phyloP scores from a whole-genome alignment of 768 basidiomycete species.

The Favolaschia claudopus region DNA sequence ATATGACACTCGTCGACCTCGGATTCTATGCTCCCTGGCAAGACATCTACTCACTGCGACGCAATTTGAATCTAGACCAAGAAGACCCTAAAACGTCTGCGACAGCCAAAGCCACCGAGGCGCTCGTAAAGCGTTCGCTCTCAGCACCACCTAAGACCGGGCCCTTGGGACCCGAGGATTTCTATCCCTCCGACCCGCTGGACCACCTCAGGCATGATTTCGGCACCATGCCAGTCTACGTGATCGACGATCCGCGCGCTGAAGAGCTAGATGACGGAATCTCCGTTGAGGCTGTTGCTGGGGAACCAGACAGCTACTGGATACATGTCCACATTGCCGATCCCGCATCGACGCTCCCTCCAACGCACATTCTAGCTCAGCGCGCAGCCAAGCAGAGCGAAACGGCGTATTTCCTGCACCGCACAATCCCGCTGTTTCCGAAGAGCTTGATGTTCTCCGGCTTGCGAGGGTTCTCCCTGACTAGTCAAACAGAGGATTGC shows the following conservation, averaged over 20 bases:
- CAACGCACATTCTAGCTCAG: constrained; percentile 66
- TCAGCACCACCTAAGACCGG: constrained; percentile 30
- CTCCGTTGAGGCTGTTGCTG: constrained; percentile 75
- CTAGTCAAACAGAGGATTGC: constrained; percentile 39
- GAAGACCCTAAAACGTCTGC: constrained; percentile 40
- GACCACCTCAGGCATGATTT: constrained; percentile 87
- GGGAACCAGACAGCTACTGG: constrained; percentile 72
- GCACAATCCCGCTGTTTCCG: constrained; percentile 79
- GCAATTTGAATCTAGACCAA: constrained; percentile 43
- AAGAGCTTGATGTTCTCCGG: constrained; percentile 55
- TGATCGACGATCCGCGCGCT: constrained; percentile 83
- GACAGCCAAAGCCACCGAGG: constrained; percentile 34
- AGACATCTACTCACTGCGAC: constrained; percentile 57
- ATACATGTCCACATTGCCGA: constrained; percentile 94
- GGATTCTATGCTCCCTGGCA: constrained; percentile 88
- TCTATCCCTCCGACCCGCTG: constrained; percentile 68
- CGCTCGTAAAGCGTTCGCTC: constrained; percentile 38
- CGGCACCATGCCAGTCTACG: constrained; percentile 79
- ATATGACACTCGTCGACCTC: constrained; percentile 67
- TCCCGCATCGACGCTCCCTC: constrained; percentile 81
- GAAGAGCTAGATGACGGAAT: constrained; percentile 94
- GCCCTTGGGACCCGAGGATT: constrained; percentile 67
- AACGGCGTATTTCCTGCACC: constrained; percentile 72
- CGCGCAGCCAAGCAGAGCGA: constrained; percentile 59
- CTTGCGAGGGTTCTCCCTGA: constrained; percentile 49